Percentiles rank a stretch among this genome's conserved stretches.
phyloP scores from a whole-genome alignment of 2,329 filamentous ascomycete species.

The Botrytis pseudocinerea region DNA sequence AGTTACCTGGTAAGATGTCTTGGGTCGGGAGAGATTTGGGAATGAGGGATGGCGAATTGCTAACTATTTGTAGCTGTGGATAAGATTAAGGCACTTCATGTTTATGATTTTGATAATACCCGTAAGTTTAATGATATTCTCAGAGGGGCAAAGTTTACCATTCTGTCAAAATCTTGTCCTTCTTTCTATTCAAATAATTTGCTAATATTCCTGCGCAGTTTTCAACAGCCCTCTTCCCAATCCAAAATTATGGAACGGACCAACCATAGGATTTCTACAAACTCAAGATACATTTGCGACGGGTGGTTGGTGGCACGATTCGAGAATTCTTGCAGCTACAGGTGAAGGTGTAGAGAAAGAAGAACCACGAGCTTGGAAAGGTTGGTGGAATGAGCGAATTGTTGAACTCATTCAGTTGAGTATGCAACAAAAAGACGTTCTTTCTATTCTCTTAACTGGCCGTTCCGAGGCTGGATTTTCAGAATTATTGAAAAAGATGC shows the following conservation, averaged over 20 bases:
- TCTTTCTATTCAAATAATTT: not conserved
- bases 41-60: not conserved
- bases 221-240: constrained; percentile 93
- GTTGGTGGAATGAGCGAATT: constrained; percentile 96
- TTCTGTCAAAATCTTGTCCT: not conserved
- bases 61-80: constrained; percentile 52
- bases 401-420: constrained; percentile 77
- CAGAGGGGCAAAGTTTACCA: not conserved
- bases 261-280: constrained; percentile 75
- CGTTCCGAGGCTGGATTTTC: constrained; percentile 76
- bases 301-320: constrained; percentile 97
- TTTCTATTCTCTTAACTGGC: constrained; percentile 86
- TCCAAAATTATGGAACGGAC: constrained; percentile 78
- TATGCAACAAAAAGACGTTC: constrained; percentile 78
- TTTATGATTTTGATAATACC: constrained; percentile 99
- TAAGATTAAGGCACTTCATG: constrained; percentile 76
- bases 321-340: constrained; percentile 79
- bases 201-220: constrained; percentile 52
- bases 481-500: constrained; percentile 78
- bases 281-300: constrained; percentile 74
- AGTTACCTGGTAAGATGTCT: constrained; percentile 60
- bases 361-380: constrained; percentile 80
- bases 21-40: not conserved
- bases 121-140: constrained; percentile 52
- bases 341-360: constrained; percentile 81